Evolutionary conservation across 768 basidiomycete species (phyloP), one percentile per base, ranked within the genome.

Genomic region (Leccinellum albellum): DNA sequence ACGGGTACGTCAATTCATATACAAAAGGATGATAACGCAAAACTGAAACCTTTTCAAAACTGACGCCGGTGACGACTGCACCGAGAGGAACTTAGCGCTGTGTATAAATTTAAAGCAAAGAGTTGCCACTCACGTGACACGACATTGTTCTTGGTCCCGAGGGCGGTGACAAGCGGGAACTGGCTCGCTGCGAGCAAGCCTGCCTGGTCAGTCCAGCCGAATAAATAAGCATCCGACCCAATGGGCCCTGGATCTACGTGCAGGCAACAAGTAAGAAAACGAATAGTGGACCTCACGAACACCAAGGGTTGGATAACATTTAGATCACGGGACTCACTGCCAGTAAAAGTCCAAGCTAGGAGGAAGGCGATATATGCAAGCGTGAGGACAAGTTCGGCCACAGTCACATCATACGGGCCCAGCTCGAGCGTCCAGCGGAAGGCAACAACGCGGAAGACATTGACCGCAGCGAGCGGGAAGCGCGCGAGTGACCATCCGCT

Each of bases 121-220:
- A 5, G 13, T 5, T 20, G 6, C 10, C 7, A 58, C 74, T 6
- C 46, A 76, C 76, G 40, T 7, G 76, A 73, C 23, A 82, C 70
- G 29, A 76, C 9, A 46, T 82, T 82, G 64, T 82, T 78, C 69
- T 82, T 82, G 17, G 76, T 78, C 0, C 78, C 79, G 3, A 82
- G 72, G 5, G 71, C 78, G 0, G 78, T 72, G 54, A 81, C 73
- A 3, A 82, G 63, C 3, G 78, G 75, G 6, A 77, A 60, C 61
- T 82, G 78, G 21, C 64, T 68, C 3, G 69, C 66, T 1, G 75
- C 75, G 21, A 77, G 51, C 2, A 64, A 23, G 1, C 63, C 73
- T 4, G 70, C 69, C n/a, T 73, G 71, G 32, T 64, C 63, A 9
- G 64, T 60, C 69, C 72, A 79, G 49, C 42, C 62, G 1, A 4